Conservation (phyloP, 2,329 filamentous ascomycete species). For the Macrophomina phaseolina region DNA sequence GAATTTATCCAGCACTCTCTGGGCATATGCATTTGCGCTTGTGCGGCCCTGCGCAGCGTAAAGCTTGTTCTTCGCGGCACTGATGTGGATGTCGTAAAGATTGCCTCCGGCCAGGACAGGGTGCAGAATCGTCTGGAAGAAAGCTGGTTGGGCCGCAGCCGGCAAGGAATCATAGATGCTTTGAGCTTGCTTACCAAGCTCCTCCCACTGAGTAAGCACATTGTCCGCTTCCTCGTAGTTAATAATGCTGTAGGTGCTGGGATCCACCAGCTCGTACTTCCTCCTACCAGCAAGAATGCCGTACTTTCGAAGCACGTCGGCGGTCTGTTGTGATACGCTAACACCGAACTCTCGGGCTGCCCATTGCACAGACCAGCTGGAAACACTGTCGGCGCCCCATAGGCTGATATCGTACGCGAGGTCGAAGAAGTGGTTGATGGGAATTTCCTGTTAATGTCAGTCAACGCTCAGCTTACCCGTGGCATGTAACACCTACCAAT, state of each 20-base stretch:
- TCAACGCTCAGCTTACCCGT: constrained; percentile 6
- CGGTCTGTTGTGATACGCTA: constrained; percentile 55
- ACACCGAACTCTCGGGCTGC: constrained; percentile 63
- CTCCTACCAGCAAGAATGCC: constrained; percentile 62
- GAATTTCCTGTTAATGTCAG: constrained; percentile 56
- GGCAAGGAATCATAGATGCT: constrained; percentile 61
- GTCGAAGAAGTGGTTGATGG: constrained; percentile 71
- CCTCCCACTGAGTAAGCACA: constrained; percentile 62
- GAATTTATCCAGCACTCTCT: constrained; percentile 45
- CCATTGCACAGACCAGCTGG: constrained; percentile 63
- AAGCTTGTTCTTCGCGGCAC: constrained; percentile 44
- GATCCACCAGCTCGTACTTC: constrained; percentile 68
- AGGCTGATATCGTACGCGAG: constrained; percentile 67
- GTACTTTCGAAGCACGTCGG: constrained; percentile 61
- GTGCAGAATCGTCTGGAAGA: constrained; percentile 68
- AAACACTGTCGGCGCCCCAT: constrained; percentile 63
- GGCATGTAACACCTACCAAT: constrained; percentile 43
- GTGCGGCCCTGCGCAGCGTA: constrained; percentile 46
- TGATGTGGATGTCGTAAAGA: constrained; percentile 56
- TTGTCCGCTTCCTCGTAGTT: constrained; percentile 69
- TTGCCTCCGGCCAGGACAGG: constrained; percentile 64
- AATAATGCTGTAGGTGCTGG: constrained; percentile 63
- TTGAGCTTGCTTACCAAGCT: constrained; percentile 61
- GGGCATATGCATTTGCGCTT: constrained; percentile 45
- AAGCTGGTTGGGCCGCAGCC: constrained; percentile 59